Evolutionary conservation across 768 basidiomycete genomes (phyloP).

Genomic region (Saitozyma podzolica): DNA sequence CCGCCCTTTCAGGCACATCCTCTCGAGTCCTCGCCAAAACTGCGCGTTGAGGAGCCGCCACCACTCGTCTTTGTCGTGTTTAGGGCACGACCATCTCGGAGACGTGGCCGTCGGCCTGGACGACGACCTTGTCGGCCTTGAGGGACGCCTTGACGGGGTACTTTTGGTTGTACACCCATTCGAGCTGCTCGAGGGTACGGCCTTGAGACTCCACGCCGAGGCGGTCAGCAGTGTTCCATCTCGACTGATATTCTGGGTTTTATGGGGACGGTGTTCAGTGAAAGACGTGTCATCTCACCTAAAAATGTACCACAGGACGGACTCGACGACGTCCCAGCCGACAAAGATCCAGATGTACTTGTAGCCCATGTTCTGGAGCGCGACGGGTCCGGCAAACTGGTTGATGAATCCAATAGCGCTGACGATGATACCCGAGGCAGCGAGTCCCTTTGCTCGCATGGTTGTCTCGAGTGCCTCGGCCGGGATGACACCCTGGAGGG

Average conservation of each 20-base stretch:
- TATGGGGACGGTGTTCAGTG: too few relatives aligned
- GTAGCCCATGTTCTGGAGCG: background rate
- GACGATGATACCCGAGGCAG: constrained; percentile 55
- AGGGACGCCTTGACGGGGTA: constrained; percentile 33
- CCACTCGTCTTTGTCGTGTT: too few relatives aligned
- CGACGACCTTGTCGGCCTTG: background rate
- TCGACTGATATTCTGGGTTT: too few relatives aligned
- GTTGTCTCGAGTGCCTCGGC: constrained; percentile 63
- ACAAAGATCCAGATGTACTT: background rate
- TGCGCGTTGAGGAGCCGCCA: too few relatives aligned
- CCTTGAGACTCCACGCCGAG: constrained; percentile 45
- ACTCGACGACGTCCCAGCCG: background rate
- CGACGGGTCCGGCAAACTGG: constrained; percentile 55
- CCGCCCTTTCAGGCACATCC: too few relatives aligned
- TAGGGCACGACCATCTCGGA: background rate
- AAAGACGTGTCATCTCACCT: too few relatives aligned
- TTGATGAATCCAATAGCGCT: constrained; percentile 54
- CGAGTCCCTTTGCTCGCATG: constrained; percentile 66
- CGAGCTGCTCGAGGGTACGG: constrained; percentile 48
- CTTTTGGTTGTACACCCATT: constrained; percentile 41
- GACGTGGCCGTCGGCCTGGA: background rate
- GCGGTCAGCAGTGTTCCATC: too few relatives aligned
- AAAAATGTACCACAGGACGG: background rate
- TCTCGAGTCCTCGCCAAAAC: too few relatives aligned
- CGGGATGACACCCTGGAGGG: constrained; percentile 54